A percentile compares a stretch with the other conserved stretches of the same genome.
Conservation (phyloP, 305 asterid genomes). For the Rubia peregrina region DNA sequence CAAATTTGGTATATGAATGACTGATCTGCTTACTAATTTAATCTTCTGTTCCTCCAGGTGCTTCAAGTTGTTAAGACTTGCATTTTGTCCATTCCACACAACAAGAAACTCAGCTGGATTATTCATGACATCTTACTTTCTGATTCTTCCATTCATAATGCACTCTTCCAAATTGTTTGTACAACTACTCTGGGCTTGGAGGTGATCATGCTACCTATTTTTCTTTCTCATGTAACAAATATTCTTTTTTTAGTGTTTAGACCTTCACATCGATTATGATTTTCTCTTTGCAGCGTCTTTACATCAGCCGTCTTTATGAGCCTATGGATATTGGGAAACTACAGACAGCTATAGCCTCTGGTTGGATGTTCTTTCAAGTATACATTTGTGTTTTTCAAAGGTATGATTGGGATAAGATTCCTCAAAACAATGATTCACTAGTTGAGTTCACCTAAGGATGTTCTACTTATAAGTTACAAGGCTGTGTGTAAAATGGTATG, state of each 20-base stretch:
- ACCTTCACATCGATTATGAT: slow-evolving; percentile 17
- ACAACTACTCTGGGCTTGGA: slow-evolving; percentile 64
- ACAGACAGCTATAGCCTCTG: slow-evolving; percentile 57
- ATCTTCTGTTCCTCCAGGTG: slow-evolving; percentile 41
- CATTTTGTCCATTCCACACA: slow-evolving; percentile 41
- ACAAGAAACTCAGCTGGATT: slow-evolving; percentile 51
- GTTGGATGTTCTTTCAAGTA: slow-evolving; percentile 62
- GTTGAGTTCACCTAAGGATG: not conserved
- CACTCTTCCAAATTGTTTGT: slow-evolving; percentile 79
- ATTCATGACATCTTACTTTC: slow-evolving; percentile 55
- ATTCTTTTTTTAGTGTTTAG: slow-evolving; percentile 16
- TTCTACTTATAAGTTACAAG: not conserved
- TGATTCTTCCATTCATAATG: slow-evolving; percentile 82
- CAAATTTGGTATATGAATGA: not conserved
- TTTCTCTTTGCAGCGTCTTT: slow-evolving; percentile 50
- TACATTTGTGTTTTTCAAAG: slow-evolving; percentile 59
- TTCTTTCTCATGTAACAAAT: slow-evolving; percentile 6
- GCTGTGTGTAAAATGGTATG: not conserved
- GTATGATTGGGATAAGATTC: slow-evolving; percentile 33
- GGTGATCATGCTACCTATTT: slow-evolving; percentile 39
- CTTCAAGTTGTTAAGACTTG: slow-evolving; percentile 80
- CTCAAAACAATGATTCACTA: not conserved
- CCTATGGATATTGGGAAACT: slow-evolving; percentile 80
- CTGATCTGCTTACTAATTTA: not conserved
- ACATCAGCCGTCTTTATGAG: slow-evolving; percentile 65